A percentile compares a stretch with the other conserved stretches of the same genome.
These are phyloP conservation scores for Alternaria ethzedia DNA, from an alignment of 2,329 filamentous ascomycete species.

Conservation along the genomic window DNA sequence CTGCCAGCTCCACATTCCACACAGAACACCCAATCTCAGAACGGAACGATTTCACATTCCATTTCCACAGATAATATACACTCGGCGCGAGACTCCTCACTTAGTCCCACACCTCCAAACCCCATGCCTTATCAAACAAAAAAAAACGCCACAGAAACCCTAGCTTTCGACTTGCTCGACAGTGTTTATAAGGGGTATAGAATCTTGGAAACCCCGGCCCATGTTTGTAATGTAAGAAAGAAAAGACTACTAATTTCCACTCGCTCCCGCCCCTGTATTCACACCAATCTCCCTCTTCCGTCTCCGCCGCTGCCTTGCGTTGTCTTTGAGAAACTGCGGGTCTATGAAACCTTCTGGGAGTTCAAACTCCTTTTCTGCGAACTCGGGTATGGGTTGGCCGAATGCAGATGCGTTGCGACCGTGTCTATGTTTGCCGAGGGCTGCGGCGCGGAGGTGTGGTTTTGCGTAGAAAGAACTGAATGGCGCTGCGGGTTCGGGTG, in stretches of 20 bases:
- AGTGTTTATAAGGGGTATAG: constrained; percentile 1
- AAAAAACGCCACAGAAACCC: neutral
- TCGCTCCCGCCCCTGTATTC: neutral
- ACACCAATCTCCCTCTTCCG: constrained; percentile 60
- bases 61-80: neutral
- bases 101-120: neutral
- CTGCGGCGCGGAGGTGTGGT: constrained; percentile 77
- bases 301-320: constrained; percentile 68
- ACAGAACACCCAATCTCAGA: neutral
- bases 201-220: neutral
- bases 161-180: neutral
- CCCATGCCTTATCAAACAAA: neutral
- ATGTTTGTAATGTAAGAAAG: neutral
- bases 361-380: constrained; percentile 73
- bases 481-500: constrained; percentile 58
- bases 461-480: constrained; percentile 90
- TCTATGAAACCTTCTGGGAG: constrained; percentile 71
- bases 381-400: constrained; percentile 79
- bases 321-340: constrained; percentile 57
- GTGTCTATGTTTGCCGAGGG: constrained; percentile 74
- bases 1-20: neutral
- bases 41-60: neutral
- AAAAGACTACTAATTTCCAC: neutral
- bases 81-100: neutral
- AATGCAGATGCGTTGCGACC: constrained; percentile 78